Base-by-base conservation (phyloP, 306 rosid genomes). In the Cucurbita argyrosperma region DNA sequence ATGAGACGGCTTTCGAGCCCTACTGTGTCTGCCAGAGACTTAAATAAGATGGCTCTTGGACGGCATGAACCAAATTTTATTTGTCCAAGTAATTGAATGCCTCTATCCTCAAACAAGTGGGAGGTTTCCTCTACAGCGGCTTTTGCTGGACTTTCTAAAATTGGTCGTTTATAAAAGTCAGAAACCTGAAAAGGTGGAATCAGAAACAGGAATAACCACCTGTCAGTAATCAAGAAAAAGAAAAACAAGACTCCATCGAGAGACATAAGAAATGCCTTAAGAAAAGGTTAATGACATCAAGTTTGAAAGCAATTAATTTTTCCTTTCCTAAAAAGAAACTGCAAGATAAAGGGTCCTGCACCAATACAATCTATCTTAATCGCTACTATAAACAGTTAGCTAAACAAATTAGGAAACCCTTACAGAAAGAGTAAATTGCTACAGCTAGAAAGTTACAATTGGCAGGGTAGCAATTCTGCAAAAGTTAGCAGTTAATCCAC, bases 1-100 rank as follows among this genome's bases (percentile, higher is more conserved):
- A 87, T 76, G 43, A 95, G 90, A 76, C 82, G 87, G 78, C 99
- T 88, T 85, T 95, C 97, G 77, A 95, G 99, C 55, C 96, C 97
- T n/a, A 95, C 91, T 82, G 96, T 77, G 83, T 95, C 99, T 18
- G 97, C 97, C 61, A 95, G 83, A 77, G 81, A 96, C 88, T 95
- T 95, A 81, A 95, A 95, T 80, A 95, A 88, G 77, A 95, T 85
- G 58, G 97, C 97, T 54, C 97, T 88, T 77, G 96, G 92, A 65
- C 91, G 92, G 83, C 99, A 91, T 61, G 97, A 91, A 79, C 99
- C 99, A 51, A 91, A 86, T 78, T 76, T 91, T 82, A 95, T 89
- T 86, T 95, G 95, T 82, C 99, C 99, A 71, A 95, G 87, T 72
- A 95, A 81, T 80, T 91, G 99, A 61, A 91, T 86, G 15, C 97